These are phyloP conservation scores for Kodamaea jinghongensis DNA, from an alignment of 805 yeast genomes.

Conservation along the genomic window DNA sequence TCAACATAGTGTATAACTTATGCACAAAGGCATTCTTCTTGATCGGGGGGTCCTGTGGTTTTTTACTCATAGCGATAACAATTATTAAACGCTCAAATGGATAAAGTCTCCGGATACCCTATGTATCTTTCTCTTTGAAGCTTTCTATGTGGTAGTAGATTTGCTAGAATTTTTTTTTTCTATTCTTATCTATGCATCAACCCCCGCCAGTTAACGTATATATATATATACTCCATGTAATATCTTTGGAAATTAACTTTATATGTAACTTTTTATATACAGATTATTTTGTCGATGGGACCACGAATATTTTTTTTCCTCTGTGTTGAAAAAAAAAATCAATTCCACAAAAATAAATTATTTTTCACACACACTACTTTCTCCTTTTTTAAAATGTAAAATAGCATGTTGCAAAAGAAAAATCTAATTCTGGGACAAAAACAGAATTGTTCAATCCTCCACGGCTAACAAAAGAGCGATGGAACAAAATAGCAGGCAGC, in stretches of 20 bases:
- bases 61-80: slow-evolving; percentile 22
- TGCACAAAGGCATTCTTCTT: slow-evolving; percentile 62
- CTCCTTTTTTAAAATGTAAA: neutral
- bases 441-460: no score
- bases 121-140: no score
- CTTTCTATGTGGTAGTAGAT: no score
- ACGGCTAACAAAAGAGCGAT: no score
- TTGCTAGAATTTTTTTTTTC: neutral
- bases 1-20: slow-evolving; percentile 40
- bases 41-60: slow-evolving; percentile 15
- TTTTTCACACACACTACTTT: neutral
- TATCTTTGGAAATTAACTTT: slow-evolving; percentile 4
- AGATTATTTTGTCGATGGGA: slow-evolving; percentile 8
- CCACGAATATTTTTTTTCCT: slow-evolving; percentile 6
- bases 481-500: no score
- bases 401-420: no score
- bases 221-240: slow-evolving; percentile 4
- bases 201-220: neutral
- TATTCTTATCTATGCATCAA: neutral
- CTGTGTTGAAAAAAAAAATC: neutral
- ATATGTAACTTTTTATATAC: slow-evolving; percentile 1
- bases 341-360: neutral
- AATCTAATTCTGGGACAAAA: no score
- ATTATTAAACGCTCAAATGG: neutral
- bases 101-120: no score